Base-by-base conservation (phyloP, 805 yeast genomes). In the Candida berthetii region DNA sequence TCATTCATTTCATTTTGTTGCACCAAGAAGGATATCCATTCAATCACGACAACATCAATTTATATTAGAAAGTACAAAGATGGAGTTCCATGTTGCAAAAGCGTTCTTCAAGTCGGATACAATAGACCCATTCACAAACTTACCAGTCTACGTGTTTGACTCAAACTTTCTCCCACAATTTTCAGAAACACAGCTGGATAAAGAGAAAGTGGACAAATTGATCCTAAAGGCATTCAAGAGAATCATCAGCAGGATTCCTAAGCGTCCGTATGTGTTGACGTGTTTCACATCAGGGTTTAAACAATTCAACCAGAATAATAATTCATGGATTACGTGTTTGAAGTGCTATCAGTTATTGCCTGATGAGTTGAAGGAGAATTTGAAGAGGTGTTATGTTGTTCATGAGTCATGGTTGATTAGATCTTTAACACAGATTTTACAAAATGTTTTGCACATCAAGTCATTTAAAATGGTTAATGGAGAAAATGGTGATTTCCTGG, bases 381-480 rank as follows among this genome's bases (percentile, higher is more conserved):
- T 91, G 35, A 64, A 66, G 39, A 82, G 78, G 53, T 68, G 88
- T 3, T 84, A 82, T 48, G 74, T 90, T 25, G 95, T 91, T 3
- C 97, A 91, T 61, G 96, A 90, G 50, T 82, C 85, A 37, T 89
- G 96, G 93, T 76, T 90, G 62, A 76, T 87, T 22, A 78, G 88
- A 51, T 82, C 95, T 0, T 73, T 87, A 31, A 75, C 84, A 14
- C 89, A 85, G 41, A 72, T 88, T 19, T 65, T 86, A 44, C 70
- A 80, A 42, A 84, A 82, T 53, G 80, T 85, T 2, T 64, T 78
- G 41, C 68, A 71, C 41, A 62, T 73, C 42, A 78, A 77, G 47
- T 66, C 71, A 22, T 51, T 69, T 39, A 55, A 58, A 33, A 44
- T 46, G 13, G 37, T 27, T 19, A 44, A 38, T 41, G 42, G 44